Percentiles rank a stretch among this genome's conserved stretches.
phyloP scores from a whole-genome alignment of 106 monocot genomes.

The Allium fistulosum region DNA sequence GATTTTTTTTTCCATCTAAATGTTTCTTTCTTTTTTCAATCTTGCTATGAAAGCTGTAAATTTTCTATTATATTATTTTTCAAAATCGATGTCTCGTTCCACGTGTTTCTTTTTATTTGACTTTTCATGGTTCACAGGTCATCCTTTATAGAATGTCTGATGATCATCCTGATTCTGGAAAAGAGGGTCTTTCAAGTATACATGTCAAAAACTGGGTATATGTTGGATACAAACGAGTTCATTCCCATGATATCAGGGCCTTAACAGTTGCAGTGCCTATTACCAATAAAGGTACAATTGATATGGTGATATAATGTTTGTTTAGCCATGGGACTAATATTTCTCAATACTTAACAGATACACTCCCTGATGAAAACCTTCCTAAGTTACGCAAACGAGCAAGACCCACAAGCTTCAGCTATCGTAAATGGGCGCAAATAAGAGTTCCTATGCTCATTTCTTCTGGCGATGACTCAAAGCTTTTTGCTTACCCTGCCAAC shows the following conservation, averaged over 20 bases:
- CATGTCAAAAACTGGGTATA: constrained; percentile 57
- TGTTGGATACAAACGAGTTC: constrained; percentile 66
- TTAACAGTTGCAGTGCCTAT: constrained; percentile 81
- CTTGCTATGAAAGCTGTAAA: no score
- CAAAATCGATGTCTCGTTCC: no score
- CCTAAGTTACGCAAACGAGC: constrained; percentile 31
- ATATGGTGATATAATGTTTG: not conserved
- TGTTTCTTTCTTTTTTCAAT: no score
- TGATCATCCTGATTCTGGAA: constrained; percentile 14
- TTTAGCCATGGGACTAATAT: not conserved
- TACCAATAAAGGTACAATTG: constrained; percentile 42
- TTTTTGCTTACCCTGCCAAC: constrained; percentile 86
- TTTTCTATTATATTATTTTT: no score
- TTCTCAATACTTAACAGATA: constrained; percentile 34
- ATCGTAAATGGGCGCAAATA: constrained; percentile 86
- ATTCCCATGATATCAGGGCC: constrained; percentile 88
- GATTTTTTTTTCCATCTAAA: no score
- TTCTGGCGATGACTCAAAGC: constrained; percentile 84
- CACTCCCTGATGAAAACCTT: constrained; percentile 44
- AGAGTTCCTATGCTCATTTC: constrained; percentile 97
- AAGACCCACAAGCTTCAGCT: constrained; percentile 56
- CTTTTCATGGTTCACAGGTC: constrained; percentile 38
- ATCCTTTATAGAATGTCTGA: constrained; percentile 71
- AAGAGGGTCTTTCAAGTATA: constrained; percentile 17
- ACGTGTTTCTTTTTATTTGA: no score